Evolutionary conservation across 2,329 filamentous ascomycete genomes (phyloP), one percentile per base, ranked within the genome.

Genomic region (Exophiala sideris): DNA sequence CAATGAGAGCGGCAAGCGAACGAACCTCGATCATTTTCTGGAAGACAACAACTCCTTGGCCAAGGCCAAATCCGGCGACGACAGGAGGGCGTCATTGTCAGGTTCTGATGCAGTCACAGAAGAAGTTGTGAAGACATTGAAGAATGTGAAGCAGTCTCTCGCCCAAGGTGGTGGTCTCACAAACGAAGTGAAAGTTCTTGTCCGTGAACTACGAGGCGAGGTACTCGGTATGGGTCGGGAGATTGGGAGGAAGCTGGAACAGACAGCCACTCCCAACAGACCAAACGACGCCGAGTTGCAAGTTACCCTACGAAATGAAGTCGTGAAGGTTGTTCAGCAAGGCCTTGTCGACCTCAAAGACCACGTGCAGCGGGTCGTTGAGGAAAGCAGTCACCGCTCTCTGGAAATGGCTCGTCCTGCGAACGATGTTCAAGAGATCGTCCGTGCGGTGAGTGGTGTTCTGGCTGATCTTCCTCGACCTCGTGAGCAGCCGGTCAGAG

Each of bases 211-310:
- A 34, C 86, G 92, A 18, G 91, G 91, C 2, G 92, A 97, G 68
- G 91, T 97, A 7, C 79, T 96, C 3, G 91, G 91, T 2, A 96
- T 96, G 91, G 92, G 92, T 3, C 82, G 92, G 52, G 91, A 96
- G 62, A 83, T 97, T 45, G 91, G 88, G 38, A 86, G 89, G 52
- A 87, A 91, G 62, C 79, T 97, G n/a, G 89, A 94, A 58, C 84
- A 90, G 58, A 79, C 84, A 8, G 76, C 79, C 47, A 16, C 41
- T 8, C 70, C 74, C 21, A 75, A 74, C 35, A 76, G 78, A 36
- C 69, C 73, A 1, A 65, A 70, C n/a, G 65, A 70, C 50, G 71
- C 71, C 60, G 79, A 80, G 51, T 73, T 76, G 1, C 69, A 66
- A 35, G 66, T 66, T 10, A 77, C 78, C 3, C 80, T 80, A 50